These are phyloP conservation scores for Mortierella sp. DNA, from an alignment of 371 early-diverging fungal species.

Conservation along the genomic window DNA sequence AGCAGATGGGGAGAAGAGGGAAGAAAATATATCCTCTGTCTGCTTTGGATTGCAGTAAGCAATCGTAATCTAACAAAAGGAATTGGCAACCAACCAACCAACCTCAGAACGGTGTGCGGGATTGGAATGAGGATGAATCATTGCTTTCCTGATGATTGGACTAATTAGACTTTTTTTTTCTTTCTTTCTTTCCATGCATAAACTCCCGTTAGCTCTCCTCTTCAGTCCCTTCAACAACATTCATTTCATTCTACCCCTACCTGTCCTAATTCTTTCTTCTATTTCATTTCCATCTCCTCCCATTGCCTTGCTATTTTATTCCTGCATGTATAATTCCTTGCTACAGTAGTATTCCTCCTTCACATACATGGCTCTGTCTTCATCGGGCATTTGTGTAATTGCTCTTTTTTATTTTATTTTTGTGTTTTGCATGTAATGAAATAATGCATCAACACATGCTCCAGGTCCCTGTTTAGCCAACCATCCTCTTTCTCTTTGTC, in stretches of 20 bases:
- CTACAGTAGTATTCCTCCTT: too few relatives aligned
- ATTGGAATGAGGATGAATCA: not conserved
- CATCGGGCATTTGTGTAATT: too few relatives aligned
- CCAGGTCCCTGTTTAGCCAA: not conserved
- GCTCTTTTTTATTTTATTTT: too few relatives aligned
- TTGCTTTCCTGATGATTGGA: not conserved
- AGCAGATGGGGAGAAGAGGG: not conserved
- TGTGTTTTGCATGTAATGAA: too few relatives aligned
- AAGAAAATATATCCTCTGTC: not conserved
- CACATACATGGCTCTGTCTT: not conserved
- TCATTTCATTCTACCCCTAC: not conserved
- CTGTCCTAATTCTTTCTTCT: not conserved
- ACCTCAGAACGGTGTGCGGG: too few relatives aligned
- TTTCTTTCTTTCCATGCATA: slow-evolving; percentile 16
- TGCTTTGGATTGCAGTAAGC: too few relatives aligned
- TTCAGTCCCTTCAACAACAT: not conserved
- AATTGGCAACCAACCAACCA: not conserved
- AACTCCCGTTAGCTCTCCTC: not conserved
- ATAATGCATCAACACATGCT: too few relatives aligned
- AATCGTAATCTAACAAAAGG: not conserved
- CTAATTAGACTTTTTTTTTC: not conserved
- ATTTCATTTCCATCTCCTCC: not conserved
- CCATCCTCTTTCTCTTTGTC: not conserved
- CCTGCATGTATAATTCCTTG: not conserved
- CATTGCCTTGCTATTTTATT: not conserved